phyloP scores from a whole-genome alignment of 495 filamentous ascomycete genomes.

The Neurospora sp. region DNA sequence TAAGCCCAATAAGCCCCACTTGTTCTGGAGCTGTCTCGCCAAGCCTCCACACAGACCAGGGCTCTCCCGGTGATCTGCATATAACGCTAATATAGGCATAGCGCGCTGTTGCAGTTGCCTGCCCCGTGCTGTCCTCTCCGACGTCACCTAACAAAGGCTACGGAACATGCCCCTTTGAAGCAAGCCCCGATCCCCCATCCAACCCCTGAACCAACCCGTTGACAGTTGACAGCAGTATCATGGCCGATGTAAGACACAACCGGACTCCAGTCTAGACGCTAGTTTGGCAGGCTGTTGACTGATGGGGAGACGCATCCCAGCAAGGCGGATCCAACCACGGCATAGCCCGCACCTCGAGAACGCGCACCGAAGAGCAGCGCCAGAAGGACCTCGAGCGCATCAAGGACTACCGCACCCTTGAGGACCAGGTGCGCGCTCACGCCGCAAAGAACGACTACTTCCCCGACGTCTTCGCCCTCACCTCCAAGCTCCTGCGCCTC shows the following conservation, averaged over 20 bases:
- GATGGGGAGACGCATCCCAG: slow-evolving; percentile 13
- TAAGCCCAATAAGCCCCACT: not conserved
- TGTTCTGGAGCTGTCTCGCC: not conserved
- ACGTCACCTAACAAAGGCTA: slow-evolving; percentile 1
- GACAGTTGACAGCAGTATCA: not conserved
- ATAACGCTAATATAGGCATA: not conserved
- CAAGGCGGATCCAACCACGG: slow-evolving; percentile 56
- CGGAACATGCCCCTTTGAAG: not conserved
- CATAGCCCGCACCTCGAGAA: slow-evolving; percentile 42
- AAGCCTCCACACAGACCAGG: not conserved
- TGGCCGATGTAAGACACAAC: slow-evolving; percentile 17
- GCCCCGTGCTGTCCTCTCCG: not conserved
- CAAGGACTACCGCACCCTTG: slow-evolving; percentile 61
- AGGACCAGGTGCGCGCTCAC: slow-evolving; percentile 51
- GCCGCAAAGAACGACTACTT: slow-evolving; percentile 52
- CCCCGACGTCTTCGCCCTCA: slow-evolving; percentile 57
- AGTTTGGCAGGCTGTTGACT: slow-evolving; percentile 13
- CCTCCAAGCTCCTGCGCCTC: slow-evolving; percentile 64
- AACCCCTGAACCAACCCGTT: not conserved
- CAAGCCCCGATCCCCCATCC: not conserved
- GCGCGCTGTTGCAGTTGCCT: not conserved
- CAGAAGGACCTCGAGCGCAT: slow-evolving; percentile 68
- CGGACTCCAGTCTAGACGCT: not conserved
- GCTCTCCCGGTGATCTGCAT: not conserved
- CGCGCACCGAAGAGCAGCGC: slow-evolving; percentile 55